These are phyloP conservation scores for Sutorius australiensis DNA, from an alignment of 768 basidiomycete species.

Conservation along the genomic window DNA sequence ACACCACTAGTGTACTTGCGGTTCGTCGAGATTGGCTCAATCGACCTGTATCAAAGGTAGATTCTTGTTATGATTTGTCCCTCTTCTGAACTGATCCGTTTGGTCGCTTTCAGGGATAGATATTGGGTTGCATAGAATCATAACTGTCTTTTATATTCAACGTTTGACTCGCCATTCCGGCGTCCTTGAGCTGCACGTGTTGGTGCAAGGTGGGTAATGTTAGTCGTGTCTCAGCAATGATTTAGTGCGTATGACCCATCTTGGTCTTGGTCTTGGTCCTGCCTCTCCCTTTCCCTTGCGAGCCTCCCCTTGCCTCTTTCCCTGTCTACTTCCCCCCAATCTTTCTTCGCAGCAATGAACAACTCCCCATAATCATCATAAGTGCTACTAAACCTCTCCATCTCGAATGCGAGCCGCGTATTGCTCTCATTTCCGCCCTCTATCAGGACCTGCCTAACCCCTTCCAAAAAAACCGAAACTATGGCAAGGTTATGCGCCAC, in stretches of 20 bases:
- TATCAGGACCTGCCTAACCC: slow-evolving; percentile 42
- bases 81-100: not conserved
- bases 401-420: slow-evolving; percentile 40
- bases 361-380: slow-evolving; percentile 51
- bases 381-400: slow-evolving; percentile 42
- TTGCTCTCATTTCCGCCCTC: not conserved
- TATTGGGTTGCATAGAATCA: slow-evolving; percentile 17
- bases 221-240: not conserved
- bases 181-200: not conserved
- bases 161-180: not conserved
- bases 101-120: slow-evolving; percentile 2
- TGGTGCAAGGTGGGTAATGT: not conserved
- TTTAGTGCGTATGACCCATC: not conserved
- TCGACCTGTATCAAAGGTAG: slow-evolving; percentile 7
- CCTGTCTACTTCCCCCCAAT: slow-evolving; percentile 65
- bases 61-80: not conserved
- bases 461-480: slow-evolving; percentile 59
- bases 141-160: slow-evolving; percentile 7
- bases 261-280: slow-evolving; percentile 4
- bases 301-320: slow-evolving; percentile 76
- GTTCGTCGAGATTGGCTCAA: not conserved
- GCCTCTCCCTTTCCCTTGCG: slow-evolving; percentile 54
- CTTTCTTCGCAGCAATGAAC: slow-evolving; percentile 47
- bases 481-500: slow-evolving; percentile 73
- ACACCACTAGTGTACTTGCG: slow-evolving; percentile 32